phyloP scores from a whole-genome alignment of 2,329 filamentous ascomycete genomes.

The Xylaria sp. region DNA sequence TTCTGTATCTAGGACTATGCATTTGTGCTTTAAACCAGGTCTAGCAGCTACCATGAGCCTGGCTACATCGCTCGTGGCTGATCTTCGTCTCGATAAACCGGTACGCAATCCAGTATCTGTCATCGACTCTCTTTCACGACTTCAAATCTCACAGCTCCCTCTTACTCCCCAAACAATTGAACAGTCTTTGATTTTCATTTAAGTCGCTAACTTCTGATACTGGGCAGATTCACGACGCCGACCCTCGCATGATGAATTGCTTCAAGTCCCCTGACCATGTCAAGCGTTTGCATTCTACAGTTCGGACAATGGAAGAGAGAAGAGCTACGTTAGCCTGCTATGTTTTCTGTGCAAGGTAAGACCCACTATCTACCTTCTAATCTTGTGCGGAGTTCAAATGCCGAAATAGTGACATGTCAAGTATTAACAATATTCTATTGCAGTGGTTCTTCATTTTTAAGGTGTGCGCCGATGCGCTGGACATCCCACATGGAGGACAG shows the following conservation, averaged over 20 bases:
- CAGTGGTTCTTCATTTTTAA: constrained; percentile 45
- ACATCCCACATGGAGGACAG: constrained; percentile 69
- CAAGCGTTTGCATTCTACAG: constrained; percentile 23
- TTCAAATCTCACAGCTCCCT: background rate
- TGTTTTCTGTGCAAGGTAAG: constrained; percentile 46
- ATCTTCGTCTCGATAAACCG: constrained; percentile 57
- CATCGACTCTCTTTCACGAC: background rate
- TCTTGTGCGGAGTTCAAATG: background rate
- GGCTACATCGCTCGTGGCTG: constrained; percentile 57
- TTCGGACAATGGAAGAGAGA: constrained; percentile 50
- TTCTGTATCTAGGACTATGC: constrained; percentile 48
- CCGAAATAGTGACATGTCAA: background rate
- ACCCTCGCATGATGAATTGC: constrained; percentile 40
- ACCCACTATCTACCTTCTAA: background rate
- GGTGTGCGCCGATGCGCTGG: constrained; percentile 60
- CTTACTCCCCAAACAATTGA: too few relatives aligned
- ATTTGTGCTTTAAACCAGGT: constrained; percentile 55
- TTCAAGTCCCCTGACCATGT: constrained; percentile 42
- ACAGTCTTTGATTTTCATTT: background rate
- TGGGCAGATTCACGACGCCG: constrained; percentile 35
- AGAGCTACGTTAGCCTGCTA: constrained; percentile 48
- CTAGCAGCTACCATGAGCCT: constrained; percentile 58
- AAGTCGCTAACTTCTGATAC: background rate
- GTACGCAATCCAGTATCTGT: constrained; percentile 15
- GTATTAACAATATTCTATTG: constrained; percentile 5